phyloP scores from a whole-genome alignment of 805 yeast species.

The Metschnikowia lunata region DNA sequence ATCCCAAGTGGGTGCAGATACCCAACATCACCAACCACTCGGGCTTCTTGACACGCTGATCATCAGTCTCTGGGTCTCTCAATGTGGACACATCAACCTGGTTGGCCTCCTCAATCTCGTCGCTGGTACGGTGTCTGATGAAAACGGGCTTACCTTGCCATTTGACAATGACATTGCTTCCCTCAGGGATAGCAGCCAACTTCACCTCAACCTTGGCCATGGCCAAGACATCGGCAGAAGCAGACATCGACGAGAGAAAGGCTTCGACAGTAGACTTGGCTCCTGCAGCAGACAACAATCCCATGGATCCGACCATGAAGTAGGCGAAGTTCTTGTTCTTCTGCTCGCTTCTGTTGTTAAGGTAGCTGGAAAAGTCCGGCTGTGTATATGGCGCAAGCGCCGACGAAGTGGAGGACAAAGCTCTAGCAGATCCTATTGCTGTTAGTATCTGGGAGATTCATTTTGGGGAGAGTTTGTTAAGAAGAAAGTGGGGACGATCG shows the following conservation, averaged over 20 bases:
- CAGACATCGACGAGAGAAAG: conserved; percentile 89
- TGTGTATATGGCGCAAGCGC: conserved; percentile 79
- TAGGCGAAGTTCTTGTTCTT: conserved; percentile 79
- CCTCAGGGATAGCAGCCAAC: conserved; percentile 88
- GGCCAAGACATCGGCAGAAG: conserved; percentile 98
- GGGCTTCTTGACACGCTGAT: conserved; percentile 93
- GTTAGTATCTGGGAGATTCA: no score
- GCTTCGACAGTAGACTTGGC: conserved; percentile 95
- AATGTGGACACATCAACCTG: conserved; percentile 66
- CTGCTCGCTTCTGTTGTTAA: conserved; percentile 68
- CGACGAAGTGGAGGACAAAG: conserved; percentile 47
- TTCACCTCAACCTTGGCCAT: conserved; percentile 99
- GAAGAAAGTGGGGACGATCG: no score
- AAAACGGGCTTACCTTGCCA: conserved; percentile 99
- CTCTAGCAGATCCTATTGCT: conserved; percentile 37
- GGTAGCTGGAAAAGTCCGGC: conserved; percentile 81
- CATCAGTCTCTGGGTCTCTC: conserved; percentile 93
- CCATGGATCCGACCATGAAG: conserved; percentile 97
- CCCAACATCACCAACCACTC: conserved; percentile 99
- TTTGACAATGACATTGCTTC: conserved; percentile 96
- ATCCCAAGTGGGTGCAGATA: conserved; percentile 99
- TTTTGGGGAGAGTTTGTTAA: no score
- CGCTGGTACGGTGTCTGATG: conserved; percentile 95
- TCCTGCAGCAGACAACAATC: conserved; percentile 85
- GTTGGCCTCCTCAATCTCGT: conserved; percentile 94